Percentiles rank a stretch among this genome's conserved stretches.
Evolutionary conservation across 2,329 filamentous ascomycete species (phyloP).

Genomic region (Xylariaceae sp.): DNA sequence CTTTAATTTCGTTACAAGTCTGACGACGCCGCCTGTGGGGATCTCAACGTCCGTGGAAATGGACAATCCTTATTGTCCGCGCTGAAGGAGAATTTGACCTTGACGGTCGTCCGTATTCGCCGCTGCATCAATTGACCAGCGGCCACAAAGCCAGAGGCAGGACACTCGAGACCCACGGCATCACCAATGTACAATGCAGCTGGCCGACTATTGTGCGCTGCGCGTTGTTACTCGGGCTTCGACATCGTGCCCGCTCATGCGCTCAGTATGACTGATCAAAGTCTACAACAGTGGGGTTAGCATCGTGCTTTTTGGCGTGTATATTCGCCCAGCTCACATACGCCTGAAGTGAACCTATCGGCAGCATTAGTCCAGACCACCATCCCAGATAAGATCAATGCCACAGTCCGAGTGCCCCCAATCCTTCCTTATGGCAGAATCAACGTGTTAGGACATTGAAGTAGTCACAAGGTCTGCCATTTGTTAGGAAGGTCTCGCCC

Average conservation of each 20-base stretch:
- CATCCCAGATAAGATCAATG: conserved; percentile 38
- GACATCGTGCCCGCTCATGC: conserved; percentile 42
- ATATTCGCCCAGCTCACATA: too few species aligned
- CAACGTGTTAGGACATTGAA: conserved; percentile 29
- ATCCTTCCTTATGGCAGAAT: conserved; percentile 33
- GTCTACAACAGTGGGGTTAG: conserved; percentile 22
- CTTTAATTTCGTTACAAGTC: conserved; percentile 11
- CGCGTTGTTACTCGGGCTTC: conserved; percentile 35
- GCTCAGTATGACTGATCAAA: conserved; percentile 42
- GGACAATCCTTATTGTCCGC: conserved; percentile 38
- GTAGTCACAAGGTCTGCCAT: conserved; percentile 28
- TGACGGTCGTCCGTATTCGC: conserved; percentile 40
- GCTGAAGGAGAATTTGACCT: conserved; percentile 35
- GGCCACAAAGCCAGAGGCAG: background rate
- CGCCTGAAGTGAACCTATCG: conserved; percentile 43
- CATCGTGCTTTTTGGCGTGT: too few species aligned
- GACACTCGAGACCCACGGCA: conserved; percentile 34
- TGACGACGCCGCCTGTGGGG: conserved; percentile 27
- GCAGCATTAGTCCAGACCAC: conserved; percentile 35
- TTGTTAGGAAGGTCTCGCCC: conserved; percentile 34
- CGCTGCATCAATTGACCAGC: conserved; percentile 21
- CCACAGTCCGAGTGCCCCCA: conserved; percentile 43
- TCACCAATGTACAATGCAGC: conserved; percentile 37
- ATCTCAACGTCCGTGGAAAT: conserved; percentile 35
- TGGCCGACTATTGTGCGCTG: conserved; percentile 41